Evolutionary conservation across 2,329 filamentous ascomycete species (phyloP).

Genomic region (Neospermospora avenae): DNA sequence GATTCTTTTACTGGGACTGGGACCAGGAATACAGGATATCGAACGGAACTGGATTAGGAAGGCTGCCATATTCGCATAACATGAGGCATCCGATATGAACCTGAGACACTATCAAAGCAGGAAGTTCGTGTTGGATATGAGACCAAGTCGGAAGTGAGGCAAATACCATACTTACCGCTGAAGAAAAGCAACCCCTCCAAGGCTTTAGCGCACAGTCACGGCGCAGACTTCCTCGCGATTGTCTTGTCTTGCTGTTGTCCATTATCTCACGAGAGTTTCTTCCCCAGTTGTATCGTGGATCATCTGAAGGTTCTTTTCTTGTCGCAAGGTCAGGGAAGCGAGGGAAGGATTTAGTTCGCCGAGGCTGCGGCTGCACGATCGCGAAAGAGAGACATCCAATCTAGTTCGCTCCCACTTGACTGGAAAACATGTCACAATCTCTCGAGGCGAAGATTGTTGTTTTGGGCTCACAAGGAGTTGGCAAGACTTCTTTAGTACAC

Average conservation of each 20-base stretch:
- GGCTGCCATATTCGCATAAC: neutral
- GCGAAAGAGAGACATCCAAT: neutral
- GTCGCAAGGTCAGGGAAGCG: neutral
- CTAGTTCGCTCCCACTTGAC: neutral
- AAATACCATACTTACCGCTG: neutral
- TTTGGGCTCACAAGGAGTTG: constrained; percentile 74
- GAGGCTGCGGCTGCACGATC: neutral
- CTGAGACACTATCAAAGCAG: constrained; percentile 19
- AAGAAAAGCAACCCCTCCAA: neutral
- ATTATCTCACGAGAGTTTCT: neutral
- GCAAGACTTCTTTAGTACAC: constrained; percentile 75
- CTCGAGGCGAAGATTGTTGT: constrained; percentile 84
- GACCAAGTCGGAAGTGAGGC: constrained; percentile 6
- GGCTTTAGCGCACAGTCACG: neutral
- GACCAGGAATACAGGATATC: neutral
- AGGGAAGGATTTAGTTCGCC: neutral
- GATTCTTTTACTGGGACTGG: no score
- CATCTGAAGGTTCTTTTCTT: neutral
- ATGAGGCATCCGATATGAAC: constrained; percentile 19
- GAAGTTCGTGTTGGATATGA: constrained; percentile 6
- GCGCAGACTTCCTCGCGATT: neutral
- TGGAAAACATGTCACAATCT: constrained; percentile 41
- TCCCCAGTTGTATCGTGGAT: neutral
- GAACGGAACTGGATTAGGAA: neutral
- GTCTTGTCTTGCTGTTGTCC: no score